Evolutionary conservation across 495 filamentous ascomycete genomes (phyloP), one percentile per base, ranked within the genome.

Genomic region (Echria macrotheca): DNA sequence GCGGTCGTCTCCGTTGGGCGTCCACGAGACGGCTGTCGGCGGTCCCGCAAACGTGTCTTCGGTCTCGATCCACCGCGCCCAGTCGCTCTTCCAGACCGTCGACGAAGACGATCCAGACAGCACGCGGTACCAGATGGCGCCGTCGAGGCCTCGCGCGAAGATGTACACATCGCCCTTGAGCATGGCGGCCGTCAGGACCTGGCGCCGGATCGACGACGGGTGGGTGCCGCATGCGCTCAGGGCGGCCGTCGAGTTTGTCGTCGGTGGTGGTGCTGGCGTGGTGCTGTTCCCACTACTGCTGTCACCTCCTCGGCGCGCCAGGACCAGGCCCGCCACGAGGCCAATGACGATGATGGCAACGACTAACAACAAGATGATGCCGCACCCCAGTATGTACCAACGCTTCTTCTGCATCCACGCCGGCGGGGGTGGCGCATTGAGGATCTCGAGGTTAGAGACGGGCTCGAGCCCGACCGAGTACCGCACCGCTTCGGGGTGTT

Each of bases 21-120:
- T 12, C 47, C 47, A 49, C 17, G 36, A 14, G 47, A 49, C 25
- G 3, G 47, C 35, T 0, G 36, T 49, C 3, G 47, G 47, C n/a
- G 47, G 47, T 8, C 47, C 47, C 14, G 47, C 11, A 22, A 49
- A 49, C 6, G 17, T 24, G 10, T 47, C 44, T 14, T n/a, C 14
- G 12, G 26, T 18, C 8, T 5, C 31, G 19, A 38, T 22, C 44
- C 44, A 37, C 12, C 14, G 17, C 17, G 1, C 2, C 38, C 38
- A 41, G 2, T 17, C 18, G 2, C 18, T 21, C 4, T 15, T 24
- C 38, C 38, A 41, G n/a, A n/a, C n/a, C n/a, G n/a, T n/a, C 2
- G 44, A 35, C 2, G 45, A 35, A 7, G 6, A 22, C 11, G n/a
- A 12, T 21, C 47, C 46, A 9, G 8, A 7, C 35, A 31, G 36